These are phyloP conservation scores for Primulina tabacum DNA, from an alignment of 257 asterid species.

Conservation along the genomic window DNA sequence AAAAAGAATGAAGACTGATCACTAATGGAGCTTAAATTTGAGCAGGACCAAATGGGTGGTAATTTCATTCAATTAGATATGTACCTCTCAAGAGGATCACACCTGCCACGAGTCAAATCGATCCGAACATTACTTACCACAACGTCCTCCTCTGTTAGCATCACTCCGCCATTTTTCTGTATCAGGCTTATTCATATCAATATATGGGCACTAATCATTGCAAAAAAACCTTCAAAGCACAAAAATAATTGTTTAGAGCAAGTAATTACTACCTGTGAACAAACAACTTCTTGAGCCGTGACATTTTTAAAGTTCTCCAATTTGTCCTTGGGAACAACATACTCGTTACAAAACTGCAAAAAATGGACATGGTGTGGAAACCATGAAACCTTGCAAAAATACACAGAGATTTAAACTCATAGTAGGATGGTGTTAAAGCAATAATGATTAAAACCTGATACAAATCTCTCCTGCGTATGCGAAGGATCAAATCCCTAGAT, in stretches of 20 bases:
- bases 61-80: conserved; percentile 17
- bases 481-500: conserved; percentile 80
- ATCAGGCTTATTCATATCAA: conserved; percentile 5
- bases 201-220: conserved; percentile 1
- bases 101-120: conserved; percentile 79
- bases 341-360: conserved; percentile 85
- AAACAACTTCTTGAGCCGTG: conserved; percentile 81
- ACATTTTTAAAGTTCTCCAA: conserved; percentile 72
- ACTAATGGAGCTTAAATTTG: conserved; percentile 15
- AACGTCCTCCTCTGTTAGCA: conserved; percentile 73
- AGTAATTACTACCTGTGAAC: conserved; percentile 68
- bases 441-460: conserved; percentile 57
- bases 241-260: conserved; percentile 11
- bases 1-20: conserved; percentile 23
- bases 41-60: neutral
- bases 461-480: conserved; percentile 79
- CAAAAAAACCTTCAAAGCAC: conserved; percentile 12
- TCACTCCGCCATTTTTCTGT: conserved; percentile 55
- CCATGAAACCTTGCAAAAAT: conserved; percentile 9
- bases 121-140: conserved; percentile 79
- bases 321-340: conserved; percentile 79
- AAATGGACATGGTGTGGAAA: conserved; percentile 31
- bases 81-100: conserved; percentile 89
- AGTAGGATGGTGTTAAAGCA: neutral
- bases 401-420: neutral